Base-by-base conservation (phyloP, 352 stramenopile genomes). In the Nothophytophthora sp. region DNA sequence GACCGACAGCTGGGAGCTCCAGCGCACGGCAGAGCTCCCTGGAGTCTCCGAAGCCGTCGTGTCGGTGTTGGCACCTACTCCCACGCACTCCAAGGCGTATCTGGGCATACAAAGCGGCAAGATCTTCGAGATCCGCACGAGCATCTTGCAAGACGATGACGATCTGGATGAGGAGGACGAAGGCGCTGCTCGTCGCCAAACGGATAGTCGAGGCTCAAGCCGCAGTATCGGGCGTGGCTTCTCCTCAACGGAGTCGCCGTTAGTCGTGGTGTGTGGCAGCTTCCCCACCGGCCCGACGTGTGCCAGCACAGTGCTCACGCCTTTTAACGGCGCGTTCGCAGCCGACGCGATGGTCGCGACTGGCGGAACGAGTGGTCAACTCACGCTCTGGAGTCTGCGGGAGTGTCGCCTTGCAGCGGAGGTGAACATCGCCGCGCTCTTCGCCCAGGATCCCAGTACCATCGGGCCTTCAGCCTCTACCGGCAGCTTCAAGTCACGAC, bases 81-180 rank as follows among this genome's bases (percentile, higher is more conserved):
- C 82, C 4, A 80, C 65, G 15, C 77, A 71, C 50, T 63, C 69
- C 7, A 84, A 83, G 50, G 57, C 81, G 0, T 88, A 81, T 46
- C 63, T 89, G n/a, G 73, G 73, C 5, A 90, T 73, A 18, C 53
- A 50, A 6, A 59, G 64, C 39, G 79, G 79, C 2, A 65, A 76
- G 44, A 78, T 90, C 39, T 90, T 76, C 32, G 78, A 89, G 37
- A 51, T 92, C 28, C 82, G 72, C 32, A 82, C 75, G 10, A 81
- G 40, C 37, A 65, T 85, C 5, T 28, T 66, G 12, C 33, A 65
- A 35, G 70, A 88, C 27, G 77, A 92, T 2, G 76, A 89, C 1
- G 80, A 88, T 1, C 75, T 89, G 8, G 79, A 89, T 9, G 79
- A 90, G 7, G 76, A 86, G 0, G 55, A 86, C 5, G 75, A 86